Evolutionary conservation across 306 rosid species (phyloP), one percentile per base, ranked within the genome.

Genomic region (Argentina anserina): DNA sequence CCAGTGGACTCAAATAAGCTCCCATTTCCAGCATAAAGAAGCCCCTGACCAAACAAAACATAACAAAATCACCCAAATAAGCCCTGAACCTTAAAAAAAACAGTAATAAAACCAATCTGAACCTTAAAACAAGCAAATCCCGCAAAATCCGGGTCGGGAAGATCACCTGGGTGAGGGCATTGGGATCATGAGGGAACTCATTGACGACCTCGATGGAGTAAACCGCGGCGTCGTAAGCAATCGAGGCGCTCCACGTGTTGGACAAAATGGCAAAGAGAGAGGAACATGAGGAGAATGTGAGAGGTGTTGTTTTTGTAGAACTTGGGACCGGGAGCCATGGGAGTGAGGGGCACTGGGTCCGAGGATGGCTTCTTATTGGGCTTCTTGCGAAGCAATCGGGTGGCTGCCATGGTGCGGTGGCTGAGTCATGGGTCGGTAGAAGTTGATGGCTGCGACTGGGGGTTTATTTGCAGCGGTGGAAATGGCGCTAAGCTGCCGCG

Each of bases 1-100:
- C 98, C 98, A 65, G 98, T 89, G 61, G 98, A 94, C 87, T 94
- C 98, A 73, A 84, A 88, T 17, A 94, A 75, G 75, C 81, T 88
- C 74, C 83, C 90, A 81, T 91, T 86, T 77, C 80, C 91, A 45
- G 75, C 86, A 81, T 91, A 94, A 80, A 89, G 86, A 78, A 94
- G 92, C 31, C 98, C 98, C 98, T 94, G 26, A 2, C 83, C 79
- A 86, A 80, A 65, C 68, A 74, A 63, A 78, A 49, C 81, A 81
- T 85, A 80, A 63, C 69, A 78, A 65, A 77, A 46, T 34, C 47
- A 42, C 47, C 65, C 63, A 36, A 13, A 43, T 18, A 31, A 49
- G 59, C 37, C 71, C 52, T 46, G 68, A 36, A 43, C 33, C 29
- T 33, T 50, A 58, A 25, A 28, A 69, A 65, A 28, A 69, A 65